Percentiles rank a stretch among this genome's conserved stretches.
Conservation (phyloP, 2,329 filamentous ascomycete genomes). For the Pseudopyricularia cyperi region DNA sequence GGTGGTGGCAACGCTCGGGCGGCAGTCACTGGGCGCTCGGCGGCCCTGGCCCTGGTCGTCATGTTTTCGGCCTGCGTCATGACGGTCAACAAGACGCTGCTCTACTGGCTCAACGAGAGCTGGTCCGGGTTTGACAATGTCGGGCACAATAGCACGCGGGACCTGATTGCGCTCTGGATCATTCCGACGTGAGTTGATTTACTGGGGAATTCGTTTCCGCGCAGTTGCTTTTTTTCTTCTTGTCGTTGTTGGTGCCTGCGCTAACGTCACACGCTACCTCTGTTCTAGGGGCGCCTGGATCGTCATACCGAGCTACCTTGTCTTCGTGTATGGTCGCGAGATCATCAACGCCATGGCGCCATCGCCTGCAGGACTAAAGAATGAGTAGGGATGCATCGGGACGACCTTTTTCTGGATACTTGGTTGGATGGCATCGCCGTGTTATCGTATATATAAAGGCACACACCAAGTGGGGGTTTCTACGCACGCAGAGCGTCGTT, state of each 20-base stretch:
- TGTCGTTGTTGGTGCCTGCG: neutral
- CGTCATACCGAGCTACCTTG: slow-evolving; percentile 37
- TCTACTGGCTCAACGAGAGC: slow-evolving; percentile 41
- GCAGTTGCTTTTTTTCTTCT: neutral
- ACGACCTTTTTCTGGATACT: too few relatives aligned
- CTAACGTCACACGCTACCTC: too few relatives aligned
- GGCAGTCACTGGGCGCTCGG: slow-evolving; percentile 26
- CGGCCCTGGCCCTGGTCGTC: slow-evolving; percentile 30
- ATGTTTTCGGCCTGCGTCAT: slow-evolving; percentile 42
- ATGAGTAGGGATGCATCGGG: neutral
- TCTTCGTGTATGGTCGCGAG: slow-evolving; percentile 32
- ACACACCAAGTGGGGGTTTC: too few relatives aligned
- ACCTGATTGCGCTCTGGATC: slow-evolving; percentile 40
- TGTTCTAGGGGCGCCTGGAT: slow-evolving; percentile 38
- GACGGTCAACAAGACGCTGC: slow-evolving; percentile 48
- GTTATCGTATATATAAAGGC: too few relatives aligned
- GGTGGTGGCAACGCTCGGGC: slow-evolving; percentile 9
- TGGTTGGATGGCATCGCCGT: too few relatives aligned
- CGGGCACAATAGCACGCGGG: slow-evolving; percentile 34
- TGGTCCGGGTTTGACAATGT: slow-evolving; percentile 43
- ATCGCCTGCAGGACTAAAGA: slow-evolving; percentile 14
- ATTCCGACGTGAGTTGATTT: slow-evolving; percentile 39
- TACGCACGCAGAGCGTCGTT: too few relatives aligned
- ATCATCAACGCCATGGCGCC: slow-evolving; percentile 31
- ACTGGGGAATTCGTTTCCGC: too few relatives aligned